Evolutionary conservation across 495 filamentous ascomycete genomes (phyloP).

Genomic region (Lasiosphaeriaceae sp.): DNA sequence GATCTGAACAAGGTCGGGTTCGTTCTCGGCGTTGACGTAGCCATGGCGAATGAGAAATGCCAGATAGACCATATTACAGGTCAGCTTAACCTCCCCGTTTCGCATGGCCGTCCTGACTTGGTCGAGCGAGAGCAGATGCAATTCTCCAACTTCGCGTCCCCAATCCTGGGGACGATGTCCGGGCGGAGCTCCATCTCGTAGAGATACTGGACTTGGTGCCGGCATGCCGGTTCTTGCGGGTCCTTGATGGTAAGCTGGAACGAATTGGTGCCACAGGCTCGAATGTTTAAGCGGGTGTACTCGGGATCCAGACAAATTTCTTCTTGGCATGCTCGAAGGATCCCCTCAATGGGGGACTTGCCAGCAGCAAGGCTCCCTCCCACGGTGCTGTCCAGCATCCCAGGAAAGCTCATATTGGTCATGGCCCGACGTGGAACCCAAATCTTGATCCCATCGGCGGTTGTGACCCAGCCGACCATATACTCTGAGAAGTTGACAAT

Average conservation of each 20-base stretch:
- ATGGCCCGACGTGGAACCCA: neutral
- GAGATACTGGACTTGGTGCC: neutral
- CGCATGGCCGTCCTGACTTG: neutral
- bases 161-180: neutral
- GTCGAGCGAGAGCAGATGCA: neutral
- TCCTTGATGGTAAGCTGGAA: neutral
- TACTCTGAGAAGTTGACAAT: neutral
- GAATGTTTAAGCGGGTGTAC: neutral
- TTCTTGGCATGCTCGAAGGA: neutral
- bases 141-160: neutral
- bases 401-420: neutral
- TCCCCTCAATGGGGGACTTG: neutral
- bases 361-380: neutral
- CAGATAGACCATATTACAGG: neutral
- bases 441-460: neutral
- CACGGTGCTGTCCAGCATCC: neutral
- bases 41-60: neutral
- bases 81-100: slow-evolving; percentile 1
- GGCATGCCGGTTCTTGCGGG: neutral
- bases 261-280: neutral
- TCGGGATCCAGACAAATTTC: neutral
- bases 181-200: neutral
- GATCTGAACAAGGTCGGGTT: slow-evolving; percentile 1
- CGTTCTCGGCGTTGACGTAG: neutral
- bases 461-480: neutral